phyloP scores from a whole-genome alignment of 257 asterid genomes.

The Jacaranda mimosifolia region DNA sequence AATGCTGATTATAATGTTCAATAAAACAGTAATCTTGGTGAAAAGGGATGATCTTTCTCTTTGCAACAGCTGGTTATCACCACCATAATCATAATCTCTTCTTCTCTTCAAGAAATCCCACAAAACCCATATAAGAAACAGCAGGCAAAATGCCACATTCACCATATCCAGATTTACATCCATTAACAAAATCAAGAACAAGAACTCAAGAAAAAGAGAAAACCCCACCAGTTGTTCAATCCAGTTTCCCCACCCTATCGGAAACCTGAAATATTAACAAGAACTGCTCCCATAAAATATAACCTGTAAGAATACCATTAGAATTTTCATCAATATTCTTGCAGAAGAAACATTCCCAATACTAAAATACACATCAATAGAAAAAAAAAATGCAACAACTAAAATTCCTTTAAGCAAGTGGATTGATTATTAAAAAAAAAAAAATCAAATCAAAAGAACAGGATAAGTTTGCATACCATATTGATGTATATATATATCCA shows the following conservation, averaged over 20 bases:
- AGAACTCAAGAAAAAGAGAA: conserved; percentile 8
- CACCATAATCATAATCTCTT: conserved; percentile 28
- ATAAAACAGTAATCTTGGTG: conserved; percentile 49
- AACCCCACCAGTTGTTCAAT: not conserved
- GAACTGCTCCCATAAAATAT: conserved; percentile 7
- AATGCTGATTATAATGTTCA: conserved; percentile 49
- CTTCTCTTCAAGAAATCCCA: conserved; percentile 45
- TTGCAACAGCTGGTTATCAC: conserved; percentile 12
- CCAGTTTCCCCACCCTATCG: not conserved
- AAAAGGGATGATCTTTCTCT: conserved; percentile 41
- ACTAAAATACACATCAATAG: conserved; percentile 13
- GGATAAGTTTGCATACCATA: conserved; percentile 27
- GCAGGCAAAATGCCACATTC: conserved; percentile 54
- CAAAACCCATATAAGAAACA: conserved; percentile 58
- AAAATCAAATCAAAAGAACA: not conserved
- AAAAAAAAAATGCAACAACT: not conserved
- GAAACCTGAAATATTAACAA: conserved; percentile 33
- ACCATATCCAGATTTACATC: conserved; percentile 53
- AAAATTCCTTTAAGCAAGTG: conserved; percentile 33
- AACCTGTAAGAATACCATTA: not conserved
- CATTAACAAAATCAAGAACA: conserved; percentile 39
- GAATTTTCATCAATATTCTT: conserved; percentile 15
- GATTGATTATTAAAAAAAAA: conserved; percentile 16
- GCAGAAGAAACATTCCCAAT: conserved; percentile 27
- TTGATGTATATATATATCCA: conserved; percentile 29